phyloP scores from a whole-genome alignment of 495 filamentous ascomycete species.

The Podospora comata region DNA sequence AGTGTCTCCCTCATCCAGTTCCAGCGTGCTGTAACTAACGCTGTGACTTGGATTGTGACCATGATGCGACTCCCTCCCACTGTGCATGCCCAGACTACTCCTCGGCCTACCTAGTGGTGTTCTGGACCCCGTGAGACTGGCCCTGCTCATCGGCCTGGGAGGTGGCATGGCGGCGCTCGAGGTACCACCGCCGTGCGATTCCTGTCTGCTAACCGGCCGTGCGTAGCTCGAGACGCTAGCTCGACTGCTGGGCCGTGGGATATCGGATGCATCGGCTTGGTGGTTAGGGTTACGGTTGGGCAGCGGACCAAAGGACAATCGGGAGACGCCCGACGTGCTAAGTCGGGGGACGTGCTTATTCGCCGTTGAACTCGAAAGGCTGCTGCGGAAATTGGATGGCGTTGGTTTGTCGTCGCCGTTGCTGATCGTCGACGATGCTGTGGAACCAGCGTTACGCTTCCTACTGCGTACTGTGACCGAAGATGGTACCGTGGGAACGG shows the following conservation, averaged over 20 bases:
- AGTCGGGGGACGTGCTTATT: slow-evolving; percentile 50
- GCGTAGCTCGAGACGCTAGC: slow-evolving; percentile 54
- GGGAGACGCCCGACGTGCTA: slow-evolving; percentile 52
- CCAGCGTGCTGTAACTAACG: slow-evolving; percentile 42
- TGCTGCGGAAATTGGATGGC: slow-evolving; percentile 25
- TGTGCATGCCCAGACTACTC: slow-evolving; percentile 42
- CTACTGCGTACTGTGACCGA: slow-evolving; percentile 74
- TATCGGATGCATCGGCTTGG: slow-evolving; percentile 20
- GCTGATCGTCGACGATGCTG: slow-evolving; percentile 50
- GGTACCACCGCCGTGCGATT: slow-evolving; percentile 28
- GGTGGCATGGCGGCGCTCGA: slow-evolving; percentile 47
- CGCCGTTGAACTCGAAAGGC: slow-evolving; percentile 35
- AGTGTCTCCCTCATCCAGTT: slow-evolving; percentile 42
- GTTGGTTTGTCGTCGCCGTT: slow-evolving; percentile 48
- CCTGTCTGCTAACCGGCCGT: slow-evolving; percentile 48
- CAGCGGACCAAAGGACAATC: slow-evolving; percentile 53
- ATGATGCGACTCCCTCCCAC: slow-evolving; percentile 26
- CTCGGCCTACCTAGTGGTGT: slow-evolving; percentile 62
- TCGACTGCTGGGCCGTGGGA: slow-evolving; percentile 59
- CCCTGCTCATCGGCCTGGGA: slow-evolving; percentile 61
- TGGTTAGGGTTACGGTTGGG: slow-evolving; percentile 47
- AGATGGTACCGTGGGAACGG: slow-evolving; percentile 60
- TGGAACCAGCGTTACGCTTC: slow-evolving; percentile 65
- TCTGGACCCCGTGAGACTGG: slow-evolving; percentile 54
- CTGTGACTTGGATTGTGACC: slow-evolving; percentile 46